A percentile compares a stretch with the other conserved stretches of the same genome.
These are phyloP conservation scores for Ceratocystis cacaofunesta DNA, from an alignment of 2,329 filamentous ascomycete species.

Conservation along the genomic window DNA sequence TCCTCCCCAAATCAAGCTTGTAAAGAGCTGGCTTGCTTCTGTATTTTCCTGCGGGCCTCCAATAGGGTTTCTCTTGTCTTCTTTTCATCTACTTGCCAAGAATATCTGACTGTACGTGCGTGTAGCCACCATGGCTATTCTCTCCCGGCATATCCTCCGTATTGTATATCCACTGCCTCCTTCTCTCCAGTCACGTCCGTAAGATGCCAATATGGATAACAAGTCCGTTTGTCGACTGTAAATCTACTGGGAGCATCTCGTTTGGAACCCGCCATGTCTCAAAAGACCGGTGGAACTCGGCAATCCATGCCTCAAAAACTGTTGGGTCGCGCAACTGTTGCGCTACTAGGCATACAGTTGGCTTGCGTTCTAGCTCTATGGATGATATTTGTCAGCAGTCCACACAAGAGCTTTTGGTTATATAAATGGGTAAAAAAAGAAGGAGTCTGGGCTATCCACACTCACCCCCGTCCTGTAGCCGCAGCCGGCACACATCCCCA, in stretches of 20 bases:
- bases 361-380: slow-evolving; percentile 20
- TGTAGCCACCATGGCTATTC: neutral
- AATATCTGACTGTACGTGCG: neutral
- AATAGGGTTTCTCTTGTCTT: neutral
- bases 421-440: no score
- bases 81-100: neutral
- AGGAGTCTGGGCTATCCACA: neutral
- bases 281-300: slow-evolving; percentile 51
- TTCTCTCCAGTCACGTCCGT: slow-evolving; percentile 20
- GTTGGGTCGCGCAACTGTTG: slow-evolving; percentile 78
- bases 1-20: no score
- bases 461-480: slow-evolving; percentile 21
- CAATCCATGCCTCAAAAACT: slow-evolving; percentile 72
- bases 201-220: slow-evolving; percentile 66
- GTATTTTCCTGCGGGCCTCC: neutral
- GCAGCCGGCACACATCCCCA: slow-evolving; percentile 53
- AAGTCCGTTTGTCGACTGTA: slow-evolving; percentile 57
- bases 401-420: no score
- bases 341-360: slow-evolving; percentile 65
- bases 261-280: slow-evolving; percentile 63
- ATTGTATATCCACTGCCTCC: neutral
- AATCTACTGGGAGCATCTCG: slow-evolving; percentile 38
- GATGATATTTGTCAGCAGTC: neutral
- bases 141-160: neutral
- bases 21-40: neutral